phyloP scores from a whole-genome alignment of 192 early-diverging fungal genomes.

The Gonapodya sp. region DNA sequence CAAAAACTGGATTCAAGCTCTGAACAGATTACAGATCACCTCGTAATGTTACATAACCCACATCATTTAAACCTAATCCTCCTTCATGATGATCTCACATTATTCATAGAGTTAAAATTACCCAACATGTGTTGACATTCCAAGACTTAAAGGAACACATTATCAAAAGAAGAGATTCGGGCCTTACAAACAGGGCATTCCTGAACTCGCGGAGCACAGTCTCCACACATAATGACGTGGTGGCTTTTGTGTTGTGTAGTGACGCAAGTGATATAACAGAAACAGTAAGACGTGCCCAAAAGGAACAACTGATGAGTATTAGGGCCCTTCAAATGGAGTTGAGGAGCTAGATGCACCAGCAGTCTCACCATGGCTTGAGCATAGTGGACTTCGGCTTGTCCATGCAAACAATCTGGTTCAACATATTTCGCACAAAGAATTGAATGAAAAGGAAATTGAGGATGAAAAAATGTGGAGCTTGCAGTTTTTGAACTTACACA shows the following conservation, averaged over 20 bases:
- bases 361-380: not conserved
- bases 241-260: not conserved
- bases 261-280: not conserved
- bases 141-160: not conserved
- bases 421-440: not conserved
- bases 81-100: too few species aligned
- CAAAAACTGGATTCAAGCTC: too few species aligned
- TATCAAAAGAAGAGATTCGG: not conserved
- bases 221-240: not conserved
- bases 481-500: not conserved
- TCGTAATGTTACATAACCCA: too few species aligned
- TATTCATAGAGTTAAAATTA: too few species aligned
- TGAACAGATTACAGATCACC: too few species aligned
- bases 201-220: not conserved
- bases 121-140: too few species aligned
- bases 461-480: not conserved
- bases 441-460: not conserved
- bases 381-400: not conserved
- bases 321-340: not conserved
- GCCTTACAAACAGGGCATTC: not conserved
- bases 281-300: too few species aligned
- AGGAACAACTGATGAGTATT: not conserved
- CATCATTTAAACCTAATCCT: too few species aligned
- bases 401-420: not conserved
- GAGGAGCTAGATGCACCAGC: not conserved